A percentile compares a stretch with the other conserved stretches of the same genome.
Evolutionary conservation across 495 filamentous ascomycete genomes (phyloP).

Genomic region (Parmelia sp.): DNA sequence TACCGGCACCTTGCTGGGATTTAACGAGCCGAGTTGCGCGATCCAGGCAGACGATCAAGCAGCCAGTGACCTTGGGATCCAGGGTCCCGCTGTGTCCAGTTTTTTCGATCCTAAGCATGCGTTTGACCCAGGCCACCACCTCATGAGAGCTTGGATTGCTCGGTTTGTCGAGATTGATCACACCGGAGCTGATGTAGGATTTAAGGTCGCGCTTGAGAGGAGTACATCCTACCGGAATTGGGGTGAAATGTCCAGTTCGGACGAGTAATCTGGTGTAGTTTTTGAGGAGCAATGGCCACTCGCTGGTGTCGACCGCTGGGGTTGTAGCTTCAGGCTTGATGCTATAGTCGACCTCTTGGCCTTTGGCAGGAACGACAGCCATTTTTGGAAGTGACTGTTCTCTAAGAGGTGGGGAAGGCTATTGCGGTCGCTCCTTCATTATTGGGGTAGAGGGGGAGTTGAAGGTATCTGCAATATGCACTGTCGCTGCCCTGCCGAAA

Average conservation of each 20-base stretch:
- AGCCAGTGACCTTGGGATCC: conserved; percentile 90
- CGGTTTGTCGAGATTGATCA: conserved; percentile 98
- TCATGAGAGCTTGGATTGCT: conserved; percentile 97
- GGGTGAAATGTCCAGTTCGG: conserved; percentile 86
- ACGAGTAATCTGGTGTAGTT: conserved; percentile 84
- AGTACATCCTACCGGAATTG: conserved; percentile 79
- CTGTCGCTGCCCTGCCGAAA: background rate
- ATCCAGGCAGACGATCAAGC: conserved; percentile 91
- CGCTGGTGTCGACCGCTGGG: conserved; percentile 65
- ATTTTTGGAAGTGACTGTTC: conserved; percentile 35
- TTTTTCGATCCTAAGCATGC: conserved; percentile 90
- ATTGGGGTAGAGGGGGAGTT: conserved; percentile 1
- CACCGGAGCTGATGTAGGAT: conserved; percentile 89
- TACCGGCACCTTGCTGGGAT: conserved; percentile 95
- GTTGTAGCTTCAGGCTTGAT: conserved; percentile 80
- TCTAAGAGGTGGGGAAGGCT: background rate
- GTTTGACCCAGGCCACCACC: conserved; percentile 97
- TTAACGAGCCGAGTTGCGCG: conserved; percentile 95
- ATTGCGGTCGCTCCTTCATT: conserved; percentile 14
- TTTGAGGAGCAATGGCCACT: conserved; percentile 87
- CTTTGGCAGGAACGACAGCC: conserved; percentile 54
- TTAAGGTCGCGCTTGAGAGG: conserved; percentile 89
- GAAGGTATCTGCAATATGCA: background rate
- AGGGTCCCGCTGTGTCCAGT: conserved; percentile 96
- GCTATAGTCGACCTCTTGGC: conserved; percentile 63